These are phyloP conservation scores for Apiospora hydei DNA, from an alignment of 2,329 filamentous ascomycete species.

Conservation along the genomic window DNA sequence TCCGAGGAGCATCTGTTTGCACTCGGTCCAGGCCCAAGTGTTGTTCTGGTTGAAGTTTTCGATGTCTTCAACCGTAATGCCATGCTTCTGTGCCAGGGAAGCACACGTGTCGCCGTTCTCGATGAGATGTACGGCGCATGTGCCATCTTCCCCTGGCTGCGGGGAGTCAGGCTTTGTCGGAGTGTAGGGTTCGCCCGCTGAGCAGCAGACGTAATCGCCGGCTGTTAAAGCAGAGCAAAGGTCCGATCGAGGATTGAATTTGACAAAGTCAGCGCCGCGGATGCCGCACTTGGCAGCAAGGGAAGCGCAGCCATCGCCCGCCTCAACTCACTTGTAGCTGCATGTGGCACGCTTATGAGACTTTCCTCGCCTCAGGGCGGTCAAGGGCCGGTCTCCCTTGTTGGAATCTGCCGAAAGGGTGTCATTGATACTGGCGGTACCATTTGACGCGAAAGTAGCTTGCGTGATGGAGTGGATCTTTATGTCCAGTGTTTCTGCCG, in stretches of 20 bases:
- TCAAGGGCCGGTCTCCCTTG: too few species aligned
- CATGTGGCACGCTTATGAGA: too few species aligned
- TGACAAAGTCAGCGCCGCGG: constrained; percentile 25
- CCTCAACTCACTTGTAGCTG: not conserved
- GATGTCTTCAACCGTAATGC: not conserved
- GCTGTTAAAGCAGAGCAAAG: constrained; percentile 28
- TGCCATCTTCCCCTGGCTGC: constrained; percentile 31
- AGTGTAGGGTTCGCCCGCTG: constrained; percentile 2
- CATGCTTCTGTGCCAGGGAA: not conserved
- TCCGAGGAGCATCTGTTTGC: constrained; percentile 41
- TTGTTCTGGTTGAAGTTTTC: constrained; percentile 16
- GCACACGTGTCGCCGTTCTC: constrained; percentile 9
- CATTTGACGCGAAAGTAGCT: too few species aligned
- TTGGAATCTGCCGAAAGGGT: too few species aligned
- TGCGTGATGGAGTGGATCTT: too few species aligned
- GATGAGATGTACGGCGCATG: constrained; percentile 30
- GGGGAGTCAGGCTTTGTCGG: constrained; percentile 25
- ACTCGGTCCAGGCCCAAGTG: constrained; percentile 47
- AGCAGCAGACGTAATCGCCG: constrained; percentile 33
- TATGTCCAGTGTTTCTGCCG: too few species aligned
- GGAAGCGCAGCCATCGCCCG: not conserved
- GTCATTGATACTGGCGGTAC: too few species aligned
- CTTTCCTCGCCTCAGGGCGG: too few species aligned
- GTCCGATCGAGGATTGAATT: constrained; percentile 23
- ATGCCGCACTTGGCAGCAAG: not conserved